Conservation (phyloP, 805 yeast genomes). For the Isabelozyma pseudorhagii region DNA sequence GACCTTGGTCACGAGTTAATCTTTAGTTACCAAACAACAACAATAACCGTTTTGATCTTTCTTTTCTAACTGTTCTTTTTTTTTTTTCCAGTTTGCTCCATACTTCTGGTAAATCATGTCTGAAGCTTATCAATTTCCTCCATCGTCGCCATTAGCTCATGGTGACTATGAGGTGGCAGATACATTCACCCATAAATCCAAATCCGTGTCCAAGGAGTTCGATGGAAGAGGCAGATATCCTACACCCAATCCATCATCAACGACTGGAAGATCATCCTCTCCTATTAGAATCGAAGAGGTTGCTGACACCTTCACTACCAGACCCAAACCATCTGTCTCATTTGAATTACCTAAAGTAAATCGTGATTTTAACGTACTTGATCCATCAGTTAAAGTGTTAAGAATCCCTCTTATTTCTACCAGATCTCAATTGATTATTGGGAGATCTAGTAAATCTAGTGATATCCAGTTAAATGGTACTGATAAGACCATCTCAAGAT, state of each 20-base stretch:
- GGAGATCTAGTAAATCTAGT: slow-evolving; percentile 66
- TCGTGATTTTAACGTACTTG: slow-evolving; percentile 31
- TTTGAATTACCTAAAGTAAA: slow-evolving; percentile 15
- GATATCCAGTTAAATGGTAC: slow-evolving; percentile 46
- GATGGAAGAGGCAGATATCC: slow-evolving; percentile 41
- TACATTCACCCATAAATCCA: slow-evolving; percentile 2
- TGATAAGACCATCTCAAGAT: slow-evolving; percentile 62
- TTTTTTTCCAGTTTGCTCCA: not conserved
- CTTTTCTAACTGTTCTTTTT: not conserved
- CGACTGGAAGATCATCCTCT: slow-evolving; percentile 40
- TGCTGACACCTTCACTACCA: not conserved
- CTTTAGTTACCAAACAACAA: not conserved
- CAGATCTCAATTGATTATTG: slow-evolving; percentile 45
- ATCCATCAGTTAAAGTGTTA: slow-evolving; percentile 28
- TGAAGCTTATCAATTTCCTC: slow-evolving; percentile 41
- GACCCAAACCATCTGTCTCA: slow-evolving; percentile 7
- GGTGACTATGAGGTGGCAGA: not conserved
- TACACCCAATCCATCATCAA: slow-evolving; percentile 69
- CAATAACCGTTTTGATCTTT: not conserved
- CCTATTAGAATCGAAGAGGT: slow-evolving; percentile 18
- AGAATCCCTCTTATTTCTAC: slow-evolving; percentile 39
- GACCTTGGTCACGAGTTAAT: not conserved
- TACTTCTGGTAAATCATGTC: slow-evolving; percentile 3
- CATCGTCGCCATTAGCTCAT: slow-evolving; percentile 47
- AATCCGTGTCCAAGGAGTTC: not conserved